phyloP scores from a whole-genome alignment of 805 yeast genomes.

The Saturnispora saitoi region DNA sequence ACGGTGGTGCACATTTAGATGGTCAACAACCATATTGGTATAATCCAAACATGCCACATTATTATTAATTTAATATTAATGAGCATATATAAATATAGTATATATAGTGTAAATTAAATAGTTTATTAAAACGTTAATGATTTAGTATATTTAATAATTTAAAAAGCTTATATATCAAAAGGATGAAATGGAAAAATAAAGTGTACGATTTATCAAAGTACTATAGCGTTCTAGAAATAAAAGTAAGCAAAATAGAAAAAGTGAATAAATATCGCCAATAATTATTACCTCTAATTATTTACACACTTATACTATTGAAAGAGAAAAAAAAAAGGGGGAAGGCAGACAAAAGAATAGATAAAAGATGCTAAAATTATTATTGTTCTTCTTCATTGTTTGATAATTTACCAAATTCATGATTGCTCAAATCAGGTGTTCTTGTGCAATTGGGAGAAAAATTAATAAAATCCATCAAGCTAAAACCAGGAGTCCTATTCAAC shows the following conservation, averaged over 20 bases:
- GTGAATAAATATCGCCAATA: background rate
- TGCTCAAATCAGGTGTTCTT: constrained; percentile 26
- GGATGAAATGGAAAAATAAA: background rate
- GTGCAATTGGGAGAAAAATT: constrained; percentile 68
- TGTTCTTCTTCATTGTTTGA: constrained; percentile 4
- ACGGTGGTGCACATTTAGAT: background rate
- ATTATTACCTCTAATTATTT: too few species aligned
- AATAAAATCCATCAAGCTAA: constrained; percentile 77
- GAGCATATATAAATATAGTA: too few species aligned
- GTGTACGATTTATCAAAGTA: background rate
- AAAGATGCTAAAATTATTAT: background rate
- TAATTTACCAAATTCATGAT: background rate
- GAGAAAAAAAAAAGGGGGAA: background rate
- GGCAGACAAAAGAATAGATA: too few species aligned
- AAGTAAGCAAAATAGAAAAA: background rate
- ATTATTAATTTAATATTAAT: background rate
- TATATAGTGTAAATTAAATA: too few species aligned
- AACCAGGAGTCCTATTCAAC: constrained; percentile 49
- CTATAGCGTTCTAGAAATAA: background rate
- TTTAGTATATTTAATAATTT: background rate
- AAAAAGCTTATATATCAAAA: background rate
- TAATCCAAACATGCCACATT: background rate
- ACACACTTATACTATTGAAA: too few species aligned
- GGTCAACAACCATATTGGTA: background rate
- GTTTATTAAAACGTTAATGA: too few species aligned